Conservation (phyloP, 1,284 basidiomycete genomes). For the Apiotrichum porosum region DNA sequence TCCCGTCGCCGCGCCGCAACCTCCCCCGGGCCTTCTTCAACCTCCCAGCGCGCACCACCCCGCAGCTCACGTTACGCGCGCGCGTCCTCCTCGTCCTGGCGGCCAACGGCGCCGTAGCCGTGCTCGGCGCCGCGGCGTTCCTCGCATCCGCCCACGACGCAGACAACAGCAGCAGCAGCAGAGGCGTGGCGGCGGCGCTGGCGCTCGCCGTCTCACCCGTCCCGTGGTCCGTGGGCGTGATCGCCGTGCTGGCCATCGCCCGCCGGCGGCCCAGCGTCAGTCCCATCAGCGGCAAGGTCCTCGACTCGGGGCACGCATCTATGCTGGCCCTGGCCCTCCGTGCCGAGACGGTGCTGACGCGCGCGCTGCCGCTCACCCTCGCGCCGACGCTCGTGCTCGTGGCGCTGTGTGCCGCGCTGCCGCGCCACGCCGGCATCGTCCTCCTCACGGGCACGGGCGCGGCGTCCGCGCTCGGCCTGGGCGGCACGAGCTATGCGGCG, state of each 20-base stretch:
- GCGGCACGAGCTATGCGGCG: too few species aligned
- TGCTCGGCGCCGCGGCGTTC: background rate
- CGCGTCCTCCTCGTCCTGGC: conserved; percentile 5
- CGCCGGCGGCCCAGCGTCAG: too few species aligned
- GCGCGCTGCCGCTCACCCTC: too few species aligned
- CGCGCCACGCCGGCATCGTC: too few species aligned
- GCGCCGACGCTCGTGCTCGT: too few species aligned
- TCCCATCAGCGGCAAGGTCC: too few species aligned
- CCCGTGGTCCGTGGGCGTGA: background rate
- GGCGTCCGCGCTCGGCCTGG: too few species aligned
- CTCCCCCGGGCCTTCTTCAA: conserved; percentile 42
- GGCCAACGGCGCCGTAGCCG: conserved; percentile 3
- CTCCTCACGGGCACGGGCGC: too few species aligned
- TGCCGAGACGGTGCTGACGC: background rate
- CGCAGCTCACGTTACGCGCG: conserved; percentile 3
- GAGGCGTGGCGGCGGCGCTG: background rate
- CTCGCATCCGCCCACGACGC: background rate
- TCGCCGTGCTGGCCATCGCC: background rate
- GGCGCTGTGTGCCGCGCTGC: too few species aligned
- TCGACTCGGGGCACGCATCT: background rate
- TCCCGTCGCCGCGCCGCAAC: conserved; percentile 23
- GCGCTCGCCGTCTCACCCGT: background rate
- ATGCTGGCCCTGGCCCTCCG: background rate
- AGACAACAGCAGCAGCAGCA: background rate
- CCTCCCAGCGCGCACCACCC: conserved; percentile 26